Evolutionary conservation across 305 asterid genomes (phyloP).

Genomic region (Nicotiana rustica): DNA sequence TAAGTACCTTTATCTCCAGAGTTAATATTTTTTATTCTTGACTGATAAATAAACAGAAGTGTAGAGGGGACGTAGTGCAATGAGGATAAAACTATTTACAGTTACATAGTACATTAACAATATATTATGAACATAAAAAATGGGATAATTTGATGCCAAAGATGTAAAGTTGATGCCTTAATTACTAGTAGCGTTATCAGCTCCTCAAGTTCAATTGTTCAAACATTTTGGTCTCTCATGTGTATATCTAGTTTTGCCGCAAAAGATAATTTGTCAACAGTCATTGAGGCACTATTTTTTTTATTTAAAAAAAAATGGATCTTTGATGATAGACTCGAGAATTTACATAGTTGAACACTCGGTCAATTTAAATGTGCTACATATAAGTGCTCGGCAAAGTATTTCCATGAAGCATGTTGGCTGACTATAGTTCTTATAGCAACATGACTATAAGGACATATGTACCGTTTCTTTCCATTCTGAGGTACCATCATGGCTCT

Average conservation of each 20-base stretch:
- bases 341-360: background rate
- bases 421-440: background rate
- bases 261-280: background rate
- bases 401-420: background rate
- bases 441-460: constrained; percentile 26
- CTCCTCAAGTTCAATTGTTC: background rate
- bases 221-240: background rate
- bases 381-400: background rate
- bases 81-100: background rate
- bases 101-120: background rate
- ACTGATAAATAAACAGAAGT: background rate
- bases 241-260: background rate
- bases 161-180: too few species aligned
- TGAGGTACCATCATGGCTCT: constrained; percentile 66
- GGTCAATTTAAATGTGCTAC: background rate
- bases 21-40: background rate
- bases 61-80: background rate
- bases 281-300: background rate
- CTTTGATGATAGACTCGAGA: background rate
- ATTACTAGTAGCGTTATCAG: background rate
- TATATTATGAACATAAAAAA: too few species aligned
- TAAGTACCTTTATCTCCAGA: background rate
- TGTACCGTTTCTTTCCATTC: constrained; percentile 97
- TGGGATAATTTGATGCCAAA: too few species aligned
- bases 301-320: background rate